Conservation (phyloP, 2,329 filamentous ascomycete species). For the Fusarium musae region DNA sequence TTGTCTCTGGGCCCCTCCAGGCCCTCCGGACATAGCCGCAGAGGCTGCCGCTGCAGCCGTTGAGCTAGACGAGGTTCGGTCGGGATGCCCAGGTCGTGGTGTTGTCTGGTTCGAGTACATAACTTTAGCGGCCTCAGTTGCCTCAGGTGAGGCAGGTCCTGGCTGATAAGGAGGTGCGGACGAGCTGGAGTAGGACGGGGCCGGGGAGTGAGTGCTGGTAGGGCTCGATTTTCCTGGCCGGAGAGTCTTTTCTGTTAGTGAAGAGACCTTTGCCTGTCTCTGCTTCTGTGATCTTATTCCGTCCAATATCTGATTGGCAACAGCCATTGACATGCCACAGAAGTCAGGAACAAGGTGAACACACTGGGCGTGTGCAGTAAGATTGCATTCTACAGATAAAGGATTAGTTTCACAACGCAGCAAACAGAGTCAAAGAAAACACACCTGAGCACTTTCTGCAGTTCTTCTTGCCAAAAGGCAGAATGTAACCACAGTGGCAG, state of each 20-base stretch:
- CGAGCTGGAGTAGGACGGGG: slow-evolving; percentile 51
- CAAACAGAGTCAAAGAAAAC: slow-evolving; percentile 31
- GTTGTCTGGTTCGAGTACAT: slow-evolving; percentile 69
- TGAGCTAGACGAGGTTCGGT: slow-evolving; percentile 64
- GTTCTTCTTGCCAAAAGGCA: slow-evolving; percentile 95
- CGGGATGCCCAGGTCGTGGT: slow-evolving; percentile 62
- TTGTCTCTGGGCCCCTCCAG: slow-evolving; percentile 49
- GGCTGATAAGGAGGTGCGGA: slow-evolving; percentile 37
- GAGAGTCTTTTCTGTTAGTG: slow-evolving; percentile 74
- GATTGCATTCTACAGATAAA: slow-evolving; percentile 76
- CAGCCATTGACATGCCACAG: slow-evolving; percentile 99
- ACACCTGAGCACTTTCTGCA: slow-evolving; percentile 89
- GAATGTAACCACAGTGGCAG: slow-evolving; percentile 96
- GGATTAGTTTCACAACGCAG: slow-evolving; percentile 43
- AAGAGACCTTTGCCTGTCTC: slow-evolving; percentile 66
- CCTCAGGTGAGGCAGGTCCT: slow-evolving; percentile 55
- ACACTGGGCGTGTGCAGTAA: slow-evolving; percentile 91
- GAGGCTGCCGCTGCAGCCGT: slow-evolving; percentile 68
- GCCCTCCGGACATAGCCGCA: slow-evolving; percentile 66
- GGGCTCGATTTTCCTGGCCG: slow-evolving; percentile 63
- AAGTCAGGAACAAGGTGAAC: slow-evolving; percentile 97
- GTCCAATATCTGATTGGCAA: slow-evolving; percentile 91
- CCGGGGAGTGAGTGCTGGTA: slow-evolving; percentile 49
- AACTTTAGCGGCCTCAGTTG: slow-evolving; percentile 71
- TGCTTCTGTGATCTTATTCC: slow-evolving; percentile 85